Conservation (phyloP, 179 eudicot genomes). For the Dionaea muscipula region DNA sequence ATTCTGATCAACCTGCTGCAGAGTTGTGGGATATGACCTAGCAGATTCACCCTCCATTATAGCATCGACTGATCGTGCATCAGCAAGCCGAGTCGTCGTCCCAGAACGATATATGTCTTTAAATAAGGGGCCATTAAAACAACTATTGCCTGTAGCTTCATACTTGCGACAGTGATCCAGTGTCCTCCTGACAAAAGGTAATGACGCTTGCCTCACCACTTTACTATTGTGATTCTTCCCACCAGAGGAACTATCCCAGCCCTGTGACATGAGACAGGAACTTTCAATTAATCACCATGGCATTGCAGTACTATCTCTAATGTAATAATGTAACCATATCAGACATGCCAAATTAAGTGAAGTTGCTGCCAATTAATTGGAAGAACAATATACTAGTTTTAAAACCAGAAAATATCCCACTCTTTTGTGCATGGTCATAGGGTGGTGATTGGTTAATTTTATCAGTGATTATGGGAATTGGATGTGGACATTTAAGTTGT, state of each 20-base stretch:
- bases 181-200: slow-evolving; percentile 40
- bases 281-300: no score
- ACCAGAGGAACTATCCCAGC: slow-evolving; percentile 25
- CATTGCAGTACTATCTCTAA: no score
- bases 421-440: no score
- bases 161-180: slow-evolving; percentile 34
- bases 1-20: slow-evolving; percentile 29
- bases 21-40: slow-evolving; percentile 14
- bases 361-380: no score
- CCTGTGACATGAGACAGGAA: no score
- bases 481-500: no score
- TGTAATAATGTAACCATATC: no score
- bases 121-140: slow-evolving; percentile 39
- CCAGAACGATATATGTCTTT: slow-evolving; percentile 40
- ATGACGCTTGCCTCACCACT: slow-evolving; percentile 46
- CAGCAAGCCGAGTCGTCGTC: slow-evolving; percentile 21
- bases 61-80: slow-evolving; percentile 19
- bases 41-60: slow-evolving; percentile 25
- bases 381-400: no score
- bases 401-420: no score
- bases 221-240: slow-evolving; percentile 37
- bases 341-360: no score
- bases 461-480: no score
- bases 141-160: slow-evolving; percentile 46
- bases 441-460: no score